Percentiles rank a stretch among this genome's conserved stretches.
phyloP scores from a whole-genome alignment of 2,329 filamentous ascomycete species.

The Pestalotiopsis sp. region DNA sequence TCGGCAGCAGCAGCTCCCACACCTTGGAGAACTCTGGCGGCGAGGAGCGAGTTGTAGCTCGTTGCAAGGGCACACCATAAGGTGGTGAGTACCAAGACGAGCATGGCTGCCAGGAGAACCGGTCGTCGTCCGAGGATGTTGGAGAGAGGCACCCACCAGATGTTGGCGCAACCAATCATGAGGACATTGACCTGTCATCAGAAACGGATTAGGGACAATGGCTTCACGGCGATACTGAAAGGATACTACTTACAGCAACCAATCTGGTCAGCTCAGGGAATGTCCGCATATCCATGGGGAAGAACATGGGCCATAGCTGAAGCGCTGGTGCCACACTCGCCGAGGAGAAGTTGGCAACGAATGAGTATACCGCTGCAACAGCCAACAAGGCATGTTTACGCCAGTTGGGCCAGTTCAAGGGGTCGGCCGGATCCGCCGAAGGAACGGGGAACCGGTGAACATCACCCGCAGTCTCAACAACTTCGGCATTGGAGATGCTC shows the following conservation, averaged over 20 bases:
- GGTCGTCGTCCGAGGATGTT: slow-evolving; percentile 35
- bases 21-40: slow-evolving; percentile 32
- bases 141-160: slow-evolving; percentile 38
- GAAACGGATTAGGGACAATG: slow-evolving; percentile 7
- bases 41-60: slow-evolving; percentile 25
- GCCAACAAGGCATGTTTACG: slow-evolving; percentile 29
- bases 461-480: background rate
- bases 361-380: slow-evolving; percentile 32
- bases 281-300: slow-evolving; percentile 25
- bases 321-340: slow-evolving; percentile 33
- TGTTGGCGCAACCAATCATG: slow-evolving; percentile 33
- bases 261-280: slow-evolving; percentile 28
- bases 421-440: slow-evolving; percentile 33
- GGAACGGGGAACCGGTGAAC: slow-evolving; percentile 23
- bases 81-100: slow-evolving; percentile 25
- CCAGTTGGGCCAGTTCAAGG: slow-evolving; percentile 35
- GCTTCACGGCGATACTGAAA: slow-evolving; percentile 22
- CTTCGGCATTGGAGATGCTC: background rate
- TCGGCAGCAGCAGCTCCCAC: slow-evolving; percentile 34
- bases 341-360: slow-evolving; percentile 33
- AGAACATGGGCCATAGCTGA: slow-evolving; percentile 30
- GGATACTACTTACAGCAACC: slow-evolving; percentile 26
- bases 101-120: slow-evolving; percentile 28
- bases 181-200: slow-evolving; percentile 19
- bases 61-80: slow-evolving; percentile 28